A percentile compares a stretch with the other conserved stretches of the same genome.
These are phyloP conservation scores for Osmanthus fragrans DNA, from an alignment of 257 asterid genomes.

Conservation along the genomic window DNA sequence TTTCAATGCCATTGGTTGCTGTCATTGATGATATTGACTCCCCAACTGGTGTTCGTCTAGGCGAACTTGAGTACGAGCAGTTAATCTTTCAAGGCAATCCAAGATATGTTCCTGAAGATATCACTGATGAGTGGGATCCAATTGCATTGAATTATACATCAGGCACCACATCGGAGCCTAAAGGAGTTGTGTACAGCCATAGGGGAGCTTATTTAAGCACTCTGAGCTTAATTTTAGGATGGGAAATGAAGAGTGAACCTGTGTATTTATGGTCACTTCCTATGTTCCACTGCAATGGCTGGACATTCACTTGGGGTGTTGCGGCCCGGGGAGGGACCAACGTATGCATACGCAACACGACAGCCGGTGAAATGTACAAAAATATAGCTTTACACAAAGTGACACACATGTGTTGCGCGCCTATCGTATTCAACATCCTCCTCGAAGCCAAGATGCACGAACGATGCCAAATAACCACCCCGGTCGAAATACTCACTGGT, in stretches of 20 bases:
- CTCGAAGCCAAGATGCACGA: slow-evolving; percentile 58
- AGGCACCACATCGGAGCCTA: slow-evolving; percentile 83
- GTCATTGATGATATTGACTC: slow-evolving; percentile 62
- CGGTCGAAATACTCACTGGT: slow-evolving; percentile 70
- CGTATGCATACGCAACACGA: slow-evolving; percentile 74
- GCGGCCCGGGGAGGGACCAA: slow-evolving; percentile 94
- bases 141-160: slow-evolving; percentile 82
- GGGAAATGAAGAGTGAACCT: slow-evolving; percentile 80
- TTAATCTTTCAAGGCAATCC: slow-evolving; percentile 52
- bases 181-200: slow-evolving; percentile 90
- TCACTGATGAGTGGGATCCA: slow-evolving; percentile 74
- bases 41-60: slow-evolving; percentile 57
- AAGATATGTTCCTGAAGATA: slow-evolving; percentile 27
- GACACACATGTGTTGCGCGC: slow-evolving; percentile 96
- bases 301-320: slow-evolving; percentile 95
- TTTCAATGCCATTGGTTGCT: slow-evolving; percentile 47
- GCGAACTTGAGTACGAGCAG: slow-evolving; percentile 68
- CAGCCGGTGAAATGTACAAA: slow-evolving; percentile 63
- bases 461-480: slow-evolving; percentile 30
- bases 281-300: slow-evolving; percentile 93
- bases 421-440: slow-evolving; percentile 64
- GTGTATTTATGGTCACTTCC: slow-evolving; percentile 94
- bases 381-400: slow-evolving; percentile 55
- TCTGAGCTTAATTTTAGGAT: slow-evolving; percentile 59
- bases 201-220: slow-evolving; percentile 83